Percentiles rank a stretch among this genome's conserved stretches.
These are phyloP conservation scores for Aurinia saxatilis DNA, from an alignment of 345 rosid genomes.

Conservation along the genomic window DNA sequence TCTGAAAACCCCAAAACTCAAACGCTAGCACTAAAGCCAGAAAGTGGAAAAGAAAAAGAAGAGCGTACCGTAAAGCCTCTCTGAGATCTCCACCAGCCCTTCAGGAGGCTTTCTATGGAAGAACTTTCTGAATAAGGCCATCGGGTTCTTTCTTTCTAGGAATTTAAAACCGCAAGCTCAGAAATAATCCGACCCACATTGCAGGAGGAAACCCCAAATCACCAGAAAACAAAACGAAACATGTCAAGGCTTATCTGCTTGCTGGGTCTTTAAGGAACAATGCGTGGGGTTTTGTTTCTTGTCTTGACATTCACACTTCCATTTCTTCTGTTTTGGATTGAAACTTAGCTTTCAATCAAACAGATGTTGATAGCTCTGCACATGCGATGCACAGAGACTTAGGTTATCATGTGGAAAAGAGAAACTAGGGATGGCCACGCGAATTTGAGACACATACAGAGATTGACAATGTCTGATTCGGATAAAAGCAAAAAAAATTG, in stretches of 20 bases:
- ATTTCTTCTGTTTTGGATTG: conserved; percentile 18
- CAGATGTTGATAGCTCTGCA: conserved; percentile 31
- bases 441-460: no score
- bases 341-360: conserved; percentile 82
- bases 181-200: conserved; percentile 27
- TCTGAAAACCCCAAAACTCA: conserved; percentile 10
- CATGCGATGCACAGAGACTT: conserved; percentile 18
- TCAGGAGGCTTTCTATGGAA: conserved; percentile 68
- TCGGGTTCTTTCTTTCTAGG: conserved; percentile 23
- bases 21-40: conserved; percentile 6
- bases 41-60: not conserved
- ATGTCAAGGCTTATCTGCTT: conserved; percentile 26
- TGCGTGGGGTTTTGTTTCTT: conserved; percentile 21
- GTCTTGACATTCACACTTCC: conserved; percentile 48
- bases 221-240: conserved; percentile 20
- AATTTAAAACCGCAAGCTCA: conserved; percentile 8
- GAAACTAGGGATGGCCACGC: conserved; percentile 23
- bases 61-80: conserved; percentile 68
- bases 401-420: not conserved
- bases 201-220: conserved; percentile 23
- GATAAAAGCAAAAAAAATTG: no score
- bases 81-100: conserved; percentile 76
- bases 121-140: conserved; percentile 74
- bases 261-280: conserved; percentile 62
- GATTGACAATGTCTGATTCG: no score